A percentile compares a stretch with the other conserved stretches of the same genome.
These are phyloP conservation scores for Akanthomyces dipterigenus DNA, from an alignment of 2,329 filamentous ascomycete genomes.

Conservation along the genomic window DNA sequence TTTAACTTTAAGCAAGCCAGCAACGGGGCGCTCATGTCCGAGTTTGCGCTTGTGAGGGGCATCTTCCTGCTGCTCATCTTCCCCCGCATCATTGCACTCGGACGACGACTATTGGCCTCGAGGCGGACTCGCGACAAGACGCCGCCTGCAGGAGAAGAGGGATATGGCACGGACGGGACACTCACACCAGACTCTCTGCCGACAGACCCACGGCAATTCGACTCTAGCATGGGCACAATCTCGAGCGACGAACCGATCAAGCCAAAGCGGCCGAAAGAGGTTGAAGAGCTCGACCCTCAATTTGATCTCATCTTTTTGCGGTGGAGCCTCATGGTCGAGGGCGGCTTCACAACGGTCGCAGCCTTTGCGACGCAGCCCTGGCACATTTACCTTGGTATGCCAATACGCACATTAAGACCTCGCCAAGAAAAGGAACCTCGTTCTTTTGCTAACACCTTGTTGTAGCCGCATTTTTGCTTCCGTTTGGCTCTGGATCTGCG, in stretches of 20 bases:
- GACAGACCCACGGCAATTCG: slow-evolving; percentile 33
- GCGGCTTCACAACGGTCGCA: slow-evolving; percentile 54
- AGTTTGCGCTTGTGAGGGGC: slow-evolving; percentile 47
- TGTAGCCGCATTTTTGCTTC: slow-evolving; percentile 54
- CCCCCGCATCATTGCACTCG: slow-evolving; percentile 43
- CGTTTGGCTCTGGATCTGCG: slow-evolving; percentile 62
- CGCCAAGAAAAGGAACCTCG: too few relatives aligned
- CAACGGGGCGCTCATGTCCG: slow-evolving; percentile 51
- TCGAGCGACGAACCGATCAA: slow-evolving; percentile 37
- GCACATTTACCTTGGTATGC: slow-evolving; percentile 59
- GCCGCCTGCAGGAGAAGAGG: slow-evolving; percentile 6
- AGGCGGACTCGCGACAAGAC: background rate
- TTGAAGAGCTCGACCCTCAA: slow-evolving; percentile 38
- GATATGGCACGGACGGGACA: slow-evolving; percentile 13
- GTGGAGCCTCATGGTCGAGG: slow-evolving; percentile 59
- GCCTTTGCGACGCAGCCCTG: slow-evolving; percentile 56
- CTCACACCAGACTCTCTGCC: slow-evolving; percentile 21
- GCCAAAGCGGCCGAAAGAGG: slow-evolving; percentile 21
- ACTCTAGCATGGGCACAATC: slow-evolving; percentile 28
- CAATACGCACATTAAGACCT: background rate
- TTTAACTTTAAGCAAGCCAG: slow-evolving; percentile 50
- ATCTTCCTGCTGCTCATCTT: slow-evolving; percentile 50
- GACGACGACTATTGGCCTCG: slow-evolving; percentile 23
- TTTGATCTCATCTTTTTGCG: slow-evolving; percentile 65
- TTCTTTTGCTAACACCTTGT: background rate